These are phyloP conservation scores for Yamadazyma tumulicola DNA, from an alignment of 805 yeast genomes.

Conservation along the genomic window DNA sequence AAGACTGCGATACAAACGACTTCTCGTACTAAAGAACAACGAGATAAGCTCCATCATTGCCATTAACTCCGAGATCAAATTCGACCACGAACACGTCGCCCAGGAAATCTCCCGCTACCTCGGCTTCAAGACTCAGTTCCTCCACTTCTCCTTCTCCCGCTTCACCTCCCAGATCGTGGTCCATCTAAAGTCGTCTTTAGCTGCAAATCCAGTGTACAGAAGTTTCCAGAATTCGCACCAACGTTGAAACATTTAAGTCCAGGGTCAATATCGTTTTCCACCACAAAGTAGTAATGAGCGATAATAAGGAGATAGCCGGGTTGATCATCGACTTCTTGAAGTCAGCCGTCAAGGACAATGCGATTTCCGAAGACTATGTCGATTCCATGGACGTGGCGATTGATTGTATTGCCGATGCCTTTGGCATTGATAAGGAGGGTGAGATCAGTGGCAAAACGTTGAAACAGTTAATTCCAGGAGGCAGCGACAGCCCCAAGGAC, in stretches of 20 bases:
- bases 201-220: not conserved
- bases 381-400: slow-evolving; percentile 93
- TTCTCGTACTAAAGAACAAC: slow-evolving; percentile 38
- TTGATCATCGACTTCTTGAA: slow-evolving; percentile 73
- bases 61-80: slow-evolving; percentile 45
- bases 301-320: slow-evolving; percentile 59
- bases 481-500: slow-evolving; percentile 28
- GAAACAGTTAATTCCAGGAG: slow-evolving; percentile 37
- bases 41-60: slow-evolving; percentile 39
- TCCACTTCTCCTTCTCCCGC: slow-evolving; percentile 34
- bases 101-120: slow-evolving; percentile 59
- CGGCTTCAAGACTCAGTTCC: slow-evolving; percentile 44
- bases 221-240: slow-evolving; percentile 1
- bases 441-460: slow-evolving; percentile 43
- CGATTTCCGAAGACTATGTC: slow-evolving; percentile 69
- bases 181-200: slow-evolving; percentile 2
- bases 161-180: slow-evolving; percentile 15
- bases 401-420: slow-evolving; percentile 88
- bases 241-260: no score
- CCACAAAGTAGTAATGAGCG: not conserved
- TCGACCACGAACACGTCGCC: slow-evolving; percentile 60
- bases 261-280: no score
- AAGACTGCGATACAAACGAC: slow-evolving; percentile 44
- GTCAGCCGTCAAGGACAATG: slow-evolving; percentile 53
- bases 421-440: slow-evolving; percentile 54